Percentiles rank a stretch among this genome's conserved stretches.
Evolutionary conservation across 768 basidiomycete species (phyloP).

Genomic region (Russula vinacea): DNA sequence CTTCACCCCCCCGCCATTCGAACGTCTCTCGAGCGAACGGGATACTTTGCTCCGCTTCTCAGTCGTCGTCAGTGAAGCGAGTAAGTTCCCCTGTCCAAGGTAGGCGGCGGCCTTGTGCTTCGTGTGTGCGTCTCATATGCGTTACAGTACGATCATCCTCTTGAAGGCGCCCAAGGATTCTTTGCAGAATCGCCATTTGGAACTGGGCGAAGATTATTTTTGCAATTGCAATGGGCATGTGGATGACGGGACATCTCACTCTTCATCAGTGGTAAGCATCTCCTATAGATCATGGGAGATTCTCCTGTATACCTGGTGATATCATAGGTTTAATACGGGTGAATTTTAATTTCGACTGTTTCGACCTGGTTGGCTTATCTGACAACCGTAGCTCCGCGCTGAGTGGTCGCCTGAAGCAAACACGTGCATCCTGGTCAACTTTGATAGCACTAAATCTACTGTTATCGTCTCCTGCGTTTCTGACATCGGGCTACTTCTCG

Average conservation of each 20-base stretch:
- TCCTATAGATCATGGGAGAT: too few species aligned
- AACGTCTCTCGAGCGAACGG: constrained; percentile 16
- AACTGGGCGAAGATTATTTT: too few species aligned
- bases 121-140: too few species aligned
- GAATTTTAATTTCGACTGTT: neutral
- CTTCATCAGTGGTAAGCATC: too few species aligned
- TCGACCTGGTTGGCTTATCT: neutral
- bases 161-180: too few species aligned
- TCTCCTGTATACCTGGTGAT: neutral
- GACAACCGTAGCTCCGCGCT: neutral
- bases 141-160: too few species aligned
- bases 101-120: too few species aligned
- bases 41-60: neutral
- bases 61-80: constrained; percentile 18
- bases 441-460: neutral
- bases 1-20: constrained; percentile 8
- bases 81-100: constrained; percentile 17
- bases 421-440: neutral
- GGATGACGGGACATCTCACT: too few species aligned
- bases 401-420: neutral
- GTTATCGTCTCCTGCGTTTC: neutral
- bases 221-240: too few species aligned
- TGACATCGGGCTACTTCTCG: neutral
- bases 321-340: neutral
- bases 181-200: too few species aligned